A percentile compares a stretch with the other conserved stretches of the same genome.
Evolutionary conservation across 192 early-diverging fungal genomes (phyloP).

Genomic region (Coemansia guatemalensis): DNA sequence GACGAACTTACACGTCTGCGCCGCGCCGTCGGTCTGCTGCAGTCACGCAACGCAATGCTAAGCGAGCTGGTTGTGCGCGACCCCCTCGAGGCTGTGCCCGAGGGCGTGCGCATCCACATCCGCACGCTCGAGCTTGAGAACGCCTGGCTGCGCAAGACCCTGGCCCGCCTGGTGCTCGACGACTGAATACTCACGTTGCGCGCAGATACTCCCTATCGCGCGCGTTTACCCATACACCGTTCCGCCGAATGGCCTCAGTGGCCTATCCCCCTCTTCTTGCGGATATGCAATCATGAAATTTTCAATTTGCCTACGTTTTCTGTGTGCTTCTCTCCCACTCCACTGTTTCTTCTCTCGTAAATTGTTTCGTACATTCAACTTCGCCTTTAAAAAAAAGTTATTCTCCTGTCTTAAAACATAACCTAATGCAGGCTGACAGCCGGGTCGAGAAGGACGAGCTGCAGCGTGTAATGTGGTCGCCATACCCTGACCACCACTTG

Average conservation of each 20-base stretch:
- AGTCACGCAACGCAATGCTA: conserved; percentile 45
- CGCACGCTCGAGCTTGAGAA: conserved; percentile 53
- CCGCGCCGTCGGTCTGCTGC: conserved; percentile 23
- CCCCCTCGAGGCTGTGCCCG: conserved; percentile 25
- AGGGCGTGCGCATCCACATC: conserved; percentile 24
- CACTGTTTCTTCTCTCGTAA: neutral
- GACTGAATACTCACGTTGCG: neutral
- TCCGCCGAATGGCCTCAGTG: neutral
- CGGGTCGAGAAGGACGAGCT: conserved; percentile 15
- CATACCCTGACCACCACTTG: conserved; percentile 47
- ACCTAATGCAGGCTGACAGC: conserved; percentile 20
- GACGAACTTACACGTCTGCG: conserved; percentile 28
- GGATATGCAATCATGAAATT: neutral
- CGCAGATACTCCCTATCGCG: too few species aligned
- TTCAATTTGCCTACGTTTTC: neutral
- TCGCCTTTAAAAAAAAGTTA: neutral
- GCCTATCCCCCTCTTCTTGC: neutral
- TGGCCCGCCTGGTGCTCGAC: conserved; percentile 8
- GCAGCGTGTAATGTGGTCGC: conserved; percentile 42
- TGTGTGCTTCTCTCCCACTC: conserved; percentile 2
- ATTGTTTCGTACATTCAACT: neutral
- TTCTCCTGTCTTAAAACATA: too few species aligned
- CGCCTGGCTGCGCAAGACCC: conserved; percentile 36
- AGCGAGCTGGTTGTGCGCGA: conserved; percentile 24
- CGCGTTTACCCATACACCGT: neutral